Evolutionary conservation across 2,329 filamentous ascomycete genomes (phyloP).

Genomic region (Incumbomyces delicatus): DNA sequence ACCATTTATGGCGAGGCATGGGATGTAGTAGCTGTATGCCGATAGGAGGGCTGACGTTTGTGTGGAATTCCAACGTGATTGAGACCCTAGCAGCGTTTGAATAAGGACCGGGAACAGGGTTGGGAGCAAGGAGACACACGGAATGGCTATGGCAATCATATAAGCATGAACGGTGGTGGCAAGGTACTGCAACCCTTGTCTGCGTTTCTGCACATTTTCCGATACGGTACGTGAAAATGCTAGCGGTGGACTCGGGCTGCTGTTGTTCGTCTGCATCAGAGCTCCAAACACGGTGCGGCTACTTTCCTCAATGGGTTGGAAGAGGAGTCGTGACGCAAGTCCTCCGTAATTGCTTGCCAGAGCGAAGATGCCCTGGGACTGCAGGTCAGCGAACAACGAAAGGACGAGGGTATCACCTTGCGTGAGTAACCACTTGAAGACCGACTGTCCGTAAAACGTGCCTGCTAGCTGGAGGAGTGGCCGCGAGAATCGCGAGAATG

Average conservation of each 20-base stretch:
- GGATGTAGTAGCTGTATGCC: slow-evolving; percentile 85
- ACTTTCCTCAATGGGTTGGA: slow-evolving; percentile 92
- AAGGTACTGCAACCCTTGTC: slow-evolving; percentile 26
- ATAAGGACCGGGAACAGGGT: slow-evolving; percentile 64
- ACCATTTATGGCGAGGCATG: slow-evolving; percentile 83
- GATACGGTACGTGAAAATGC: too few species aligned
- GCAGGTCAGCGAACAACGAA: slow-evolving; percentile 62
- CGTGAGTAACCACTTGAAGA: slow-evolving; percentile 86
- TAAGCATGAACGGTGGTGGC: slow-evolving; percentile 60
- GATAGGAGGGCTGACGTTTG: slow-evolving; percentile 66
- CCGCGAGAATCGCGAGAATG: slow-evolving; percentile 54
- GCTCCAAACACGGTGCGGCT: slow-evolving; percentile 83
- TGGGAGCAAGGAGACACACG: slow-evolving; percentile 63
- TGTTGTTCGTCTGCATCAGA: slow-evolving; percentile 49
- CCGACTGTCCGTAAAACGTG: slow-evolving; percentile 79
- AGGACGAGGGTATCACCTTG: slow-evolving; percentile 90
- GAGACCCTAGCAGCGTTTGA: slow-evolving; percentile 60
- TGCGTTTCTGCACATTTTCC: slow-evolving; percentile 6
- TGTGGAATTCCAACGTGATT: slow-evolving; percentile 56
- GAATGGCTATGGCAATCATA: slow-evolving; percentile 54
- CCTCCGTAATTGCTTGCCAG: slow-evolving; percentile 92
- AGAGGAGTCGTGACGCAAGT: slow-evolving; percentile 74
- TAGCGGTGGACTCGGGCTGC: not conserved
- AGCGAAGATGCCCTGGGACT: slow-evolving; percentile 82
- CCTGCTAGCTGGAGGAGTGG: slow-evolving; percentile 62